A percentile compares a stretch with the other conserved stretches of the same genome.
phyloP scores from a whole-genome alignment of 768 basidiomycete genomes.

The Mycena floridula region DNA sequence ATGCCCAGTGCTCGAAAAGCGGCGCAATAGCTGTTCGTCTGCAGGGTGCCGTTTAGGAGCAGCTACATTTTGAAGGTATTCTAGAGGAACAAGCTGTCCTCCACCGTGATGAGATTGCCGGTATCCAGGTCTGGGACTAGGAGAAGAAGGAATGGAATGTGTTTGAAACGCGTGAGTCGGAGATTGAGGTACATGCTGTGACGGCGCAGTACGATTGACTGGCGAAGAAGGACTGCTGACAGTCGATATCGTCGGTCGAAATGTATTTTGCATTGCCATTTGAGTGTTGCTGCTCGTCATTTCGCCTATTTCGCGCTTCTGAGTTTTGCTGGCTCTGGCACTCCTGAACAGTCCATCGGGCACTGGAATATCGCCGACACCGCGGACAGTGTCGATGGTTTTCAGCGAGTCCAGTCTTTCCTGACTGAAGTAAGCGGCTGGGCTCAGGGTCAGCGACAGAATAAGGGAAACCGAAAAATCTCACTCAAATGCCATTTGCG shows the following conservation, averaged over 20 bases:
- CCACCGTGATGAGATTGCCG: conserved; percentile 14
- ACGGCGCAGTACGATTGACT: conserved; percentile 16
- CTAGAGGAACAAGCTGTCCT: conserved; percentile 51
- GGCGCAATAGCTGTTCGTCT: conserved; percentile 58
- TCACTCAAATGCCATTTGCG: conserved; percentile 84
- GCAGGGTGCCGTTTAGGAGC: conserved; percentile 53
- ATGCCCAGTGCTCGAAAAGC: conserved; percentile 24
- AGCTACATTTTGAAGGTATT: conserved; percentile 51
- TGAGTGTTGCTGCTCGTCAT: conserved; percentile 16
- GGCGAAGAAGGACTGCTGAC: conserved; percentile 13
- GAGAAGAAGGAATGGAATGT: conserved; percentile 33
- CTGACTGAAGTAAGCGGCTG: conserved; percentile 84
- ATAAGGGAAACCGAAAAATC: too few relatives aligned
- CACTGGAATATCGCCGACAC: conserved; percentile 57
- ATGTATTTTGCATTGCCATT: too few relatives aligned
- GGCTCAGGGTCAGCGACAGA: too few relatives aligned
- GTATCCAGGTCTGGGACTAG: conserved; percentile 24
- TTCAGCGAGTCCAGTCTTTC: conserved; percentile 63
- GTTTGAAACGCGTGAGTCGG: conserved; percentile 29
- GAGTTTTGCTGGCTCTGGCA: conserved; percentile 62
- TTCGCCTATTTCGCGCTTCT: conserved; percentile 40
- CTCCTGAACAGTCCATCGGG: conserved; percentile 78
- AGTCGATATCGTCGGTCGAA: too few relatives aligned
- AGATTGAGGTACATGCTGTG: conserved; percentile 18
- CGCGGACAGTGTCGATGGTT: conserved; percentile 66